Base-by-base conservation (phyloP, 495 filamentous ascomycete genomes). In the Xylaria castorea region DNA sequence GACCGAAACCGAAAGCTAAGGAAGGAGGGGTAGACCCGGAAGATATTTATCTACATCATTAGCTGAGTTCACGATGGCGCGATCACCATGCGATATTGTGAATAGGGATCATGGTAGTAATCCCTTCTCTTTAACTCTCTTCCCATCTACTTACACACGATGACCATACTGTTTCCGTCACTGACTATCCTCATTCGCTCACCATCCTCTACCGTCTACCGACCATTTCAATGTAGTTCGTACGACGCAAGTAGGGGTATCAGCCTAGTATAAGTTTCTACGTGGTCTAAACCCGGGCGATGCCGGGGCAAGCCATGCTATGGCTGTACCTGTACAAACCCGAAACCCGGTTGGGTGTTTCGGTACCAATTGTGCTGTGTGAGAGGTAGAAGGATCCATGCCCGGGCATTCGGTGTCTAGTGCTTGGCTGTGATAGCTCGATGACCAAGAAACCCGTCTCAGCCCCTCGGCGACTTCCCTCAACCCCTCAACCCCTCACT, bases 401-500 rank as follows among this genome's bases (percentile, higher is more conserved):
- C 11, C 38, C 38, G 38, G 38, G 38, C n/a, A 8, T 42, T 44
- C 38, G 61, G 61, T 44, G 60, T 25, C 38, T 44, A 38, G 38
- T 64, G 61, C 61, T 42, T 42, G 38, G 38, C 38, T 42, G 36
- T 42, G 38, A 64, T 40, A 30, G 38, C 61, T 46, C 40, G 14
- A 51, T 51, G 64, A 62, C 38, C 16, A 58, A 75, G 34, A 48
- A 70, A 61, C 69, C 72, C 61, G 72, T 68, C 75, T 66, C 69
- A 72, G 72, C 55, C 70, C 53, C 67, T 50, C 53, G 22, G 62
- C 22, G 22, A 46, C 66, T 72, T 68, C 53, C 44, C 14, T 32
- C 38, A 34, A 44, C 40, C 57, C 58, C 30, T 30, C 55, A 42
- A 72, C 77, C 77, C 75, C 77, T 75, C 77, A 79, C 77, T 79